Percentiles rank a stretch among this genome's conserved stretches.
These are phyloP conservation scores for Gymnopus androsaceus DNA, from an alignment of 1,284 basidiomycete species.

Conservation along the genomic window DNA sequence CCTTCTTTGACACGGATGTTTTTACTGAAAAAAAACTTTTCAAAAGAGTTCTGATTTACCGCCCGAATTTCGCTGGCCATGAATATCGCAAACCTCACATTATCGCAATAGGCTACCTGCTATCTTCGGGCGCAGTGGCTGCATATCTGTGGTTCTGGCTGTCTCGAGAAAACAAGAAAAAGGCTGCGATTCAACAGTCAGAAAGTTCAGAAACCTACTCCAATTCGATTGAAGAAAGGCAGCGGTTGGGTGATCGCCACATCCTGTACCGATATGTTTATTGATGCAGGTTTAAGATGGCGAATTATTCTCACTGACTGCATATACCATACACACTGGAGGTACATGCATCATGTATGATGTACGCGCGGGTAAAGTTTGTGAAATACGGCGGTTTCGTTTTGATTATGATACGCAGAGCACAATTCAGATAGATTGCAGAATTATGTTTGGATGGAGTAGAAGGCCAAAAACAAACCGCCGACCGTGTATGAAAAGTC, in stretches of 20 bases:
- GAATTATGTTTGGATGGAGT: too few relatives aligned
- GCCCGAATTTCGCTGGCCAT: slow-evolving; percentile 47
- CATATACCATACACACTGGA: not conserved
- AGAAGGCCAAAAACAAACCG: too few relatives aligned
- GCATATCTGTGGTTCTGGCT: slow-evolving; percentile 53
- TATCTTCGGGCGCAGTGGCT: slow-evolving; percentile 50
- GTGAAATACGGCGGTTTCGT: too few relatives aligned
- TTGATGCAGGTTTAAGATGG: slow-evolving; percentile 10
- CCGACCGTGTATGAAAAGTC: too few relatives aligned
- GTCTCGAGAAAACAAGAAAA: slow-evolving; percentile 50
- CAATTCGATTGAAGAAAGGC: slow-evolving; percentile 24
- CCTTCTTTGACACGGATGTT: not conserved
- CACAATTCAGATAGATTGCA: too few relatives aligned
- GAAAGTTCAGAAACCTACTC: slow-evolving; percentile 9
- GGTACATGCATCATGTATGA: too few relatives aligned
- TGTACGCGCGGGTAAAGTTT: too few relatives aligned
- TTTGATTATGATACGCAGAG: too few relatives aligned
- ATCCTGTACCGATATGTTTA: slow-evolving; percentile 39
- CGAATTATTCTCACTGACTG: not conserved
- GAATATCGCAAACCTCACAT: slow-evolving; percentile 61
- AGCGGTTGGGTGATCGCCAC: slow-evolving; percentile 37
- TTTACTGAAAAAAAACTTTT: too few relatives aligned
- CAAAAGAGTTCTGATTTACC: slow-evolving; percentile 55
- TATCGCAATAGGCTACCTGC: slow-evolving; percentile 60
- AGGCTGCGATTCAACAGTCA: slow-evolving; percentile 32